Conservation (phyloP, 257 asterid species). For the Scutellaria baicalensis region DNA sequence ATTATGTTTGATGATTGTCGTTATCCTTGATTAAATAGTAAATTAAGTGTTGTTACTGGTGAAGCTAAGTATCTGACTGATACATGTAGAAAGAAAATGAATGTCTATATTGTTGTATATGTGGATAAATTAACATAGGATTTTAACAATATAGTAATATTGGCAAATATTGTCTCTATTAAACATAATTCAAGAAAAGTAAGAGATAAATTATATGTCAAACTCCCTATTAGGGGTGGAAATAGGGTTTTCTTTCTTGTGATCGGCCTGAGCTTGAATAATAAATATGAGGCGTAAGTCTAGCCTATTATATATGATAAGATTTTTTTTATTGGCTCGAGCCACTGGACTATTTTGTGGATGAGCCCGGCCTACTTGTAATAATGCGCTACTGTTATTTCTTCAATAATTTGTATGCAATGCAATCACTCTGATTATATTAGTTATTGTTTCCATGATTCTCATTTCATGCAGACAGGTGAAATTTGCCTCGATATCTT, state of each 20-base stretch:
- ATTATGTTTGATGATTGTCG: background rate
- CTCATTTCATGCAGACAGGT: constrained; percentile 56
- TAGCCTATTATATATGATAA: too few species aligned
- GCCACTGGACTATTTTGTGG: too few species aligned
- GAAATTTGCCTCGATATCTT: constrained; percentile 98
- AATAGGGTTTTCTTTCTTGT: too few species aligned
- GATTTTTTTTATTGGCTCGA: too few species aligned
- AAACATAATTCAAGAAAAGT: background rate
- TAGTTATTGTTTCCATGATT: background rate
- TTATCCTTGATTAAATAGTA: background rate
- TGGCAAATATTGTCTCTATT: background rate
- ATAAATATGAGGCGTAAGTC: too few species aligned
- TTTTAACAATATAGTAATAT: background rate
- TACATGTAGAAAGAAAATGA: background rate
- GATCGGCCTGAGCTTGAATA: too few species aligned
- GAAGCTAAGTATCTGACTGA: background rate
- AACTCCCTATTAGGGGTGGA: too few species aligned
- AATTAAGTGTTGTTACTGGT: background rate
- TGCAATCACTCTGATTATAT: background rate
- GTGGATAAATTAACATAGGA: background rate
- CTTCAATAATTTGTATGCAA: background rate
- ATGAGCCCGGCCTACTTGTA: too few species aligned
- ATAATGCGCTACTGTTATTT: background rate
- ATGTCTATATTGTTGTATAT: background rate
- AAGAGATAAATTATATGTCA: background rate